Conservation (phyloP, 495 filamentous ascomycete genomes). For the Neurospora sublineolata region DNA sequence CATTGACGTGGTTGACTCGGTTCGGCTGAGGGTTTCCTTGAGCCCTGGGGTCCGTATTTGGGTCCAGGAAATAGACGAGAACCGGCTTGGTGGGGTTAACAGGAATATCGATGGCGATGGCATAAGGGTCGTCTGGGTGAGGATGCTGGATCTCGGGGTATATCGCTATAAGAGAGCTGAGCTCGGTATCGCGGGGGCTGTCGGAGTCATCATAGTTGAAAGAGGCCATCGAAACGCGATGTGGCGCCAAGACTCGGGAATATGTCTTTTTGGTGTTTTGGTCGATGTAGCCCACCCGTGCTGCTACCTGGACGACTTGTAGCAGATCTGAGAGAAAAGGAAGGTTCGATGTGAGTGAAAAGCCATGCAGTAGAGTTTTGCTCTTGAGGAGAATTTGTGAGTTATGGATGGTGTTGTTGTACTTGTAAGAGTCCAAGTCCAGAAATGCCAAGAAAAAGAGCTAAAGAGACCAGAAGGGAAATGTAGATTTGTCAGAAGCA, state of each 20-base stretch:
- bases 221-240: conserved; percentile 9
- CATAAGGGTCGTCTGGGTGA: conserved; percentile 46
- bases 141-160: conserved; percentile 67
- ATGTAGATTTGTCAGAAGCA: not conserved
- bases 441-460: not conserved
- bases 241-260: not conserved
- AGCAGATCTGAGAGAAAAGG: not conserved
- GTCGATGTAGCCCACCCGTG: not conserved
- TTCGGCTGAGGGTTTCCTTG: not conserved
- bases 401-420: too few species aligned
- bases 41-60: conserved; percentile 8
- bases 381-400: not conserved
- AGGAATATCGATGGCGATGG: conserved; percentile 57
- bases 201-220: conserved; percentile 24
- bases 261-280: not conserved
- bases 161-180: conserved; percentile 76
- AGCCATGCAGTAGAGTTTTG: not conserved
- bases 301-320: not conserved
- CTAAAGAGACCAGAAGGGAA: not conserved
- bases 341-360: not conserved
- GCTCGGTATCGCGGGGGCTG: conserved; percentile 66
- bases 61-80: conserved; percentile 53
- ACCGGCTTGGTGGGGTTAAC: conserved; percentile 60
- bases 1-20: conserved; percentile 3
- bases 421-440: not conserved